Evolutionary conservation across 257 asterid genomes (phyloP).

Genomic region (Rehmannia glutinosa): DNA sequence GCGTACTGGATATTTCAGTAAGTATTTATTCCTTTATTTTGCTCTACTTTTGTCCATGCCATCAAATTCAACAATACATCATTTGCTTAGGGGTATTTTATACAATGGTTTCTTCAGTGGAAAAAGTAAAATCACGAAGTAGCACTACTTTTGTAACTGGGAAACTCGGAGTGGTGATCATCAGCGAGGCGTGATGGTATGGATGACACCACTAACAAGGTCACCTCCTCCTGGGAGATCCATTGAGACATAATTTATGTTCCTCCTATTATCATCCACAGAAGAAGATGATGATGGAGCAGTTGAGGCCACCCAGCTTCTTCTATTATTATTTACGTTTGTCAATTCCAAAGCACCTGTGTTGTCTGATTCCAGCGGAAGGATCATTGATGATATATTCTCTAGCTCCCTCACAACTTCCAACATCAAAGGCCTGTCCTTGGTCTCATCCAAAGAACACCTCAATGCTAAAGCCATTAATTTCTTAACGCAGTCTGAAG

Average conservation of each 20-base stretch:
- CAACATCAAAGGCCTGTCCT: slow-evolving; percentile 59
- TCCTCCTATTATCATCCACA: slow-evolving; percentile 28
- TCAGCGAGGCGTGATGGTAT: slow-evolving; percentile 57
- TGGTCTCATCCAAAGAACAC: slow-evolving; percentile 72
- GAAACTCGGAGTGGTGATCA: background rate
- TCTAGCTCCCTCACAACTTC: slow-evolving; percentile 82
- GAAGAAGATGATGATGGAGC: slow-evolving; percentile 28
- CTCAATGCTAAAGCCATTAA: slow-evolving; percentile 58
- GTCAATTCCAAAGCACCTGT: background rate
- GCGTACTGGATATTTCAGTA: too few species aligned
- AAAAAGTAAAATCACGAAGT: too few species aligned
- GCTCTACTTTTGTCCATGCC: too few species aligned
- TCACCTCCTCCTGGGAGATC: slow-evolving; percentile 45
- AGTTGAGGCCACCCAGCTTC: slow-evolving; percentile 30
- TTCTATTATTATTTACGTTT: slow-evolving; percentile 20
- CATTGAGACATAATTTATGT: slow-evolving; percentile 33
- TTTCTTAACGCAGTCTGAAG: slow-evolving; percentile 53
- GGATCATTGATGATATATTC: slow-evolving; percentile 34
- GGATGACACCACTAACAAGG: slow-evolving; percentile 56
- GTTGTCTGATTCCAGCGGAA: slow-evolving; percentile 34
- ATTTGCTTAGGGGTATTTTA: too few species aligned
- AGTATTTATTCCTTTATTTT: too few species aligned
- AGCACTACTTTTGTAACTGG: too few species aligned
- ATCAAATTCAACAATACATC: background rate
- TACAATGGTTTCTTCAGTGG: too few species aligned